phyloP scores from a whole-genome alignment of 768 basidiomycete genomes.

The Termitomyces sp. region DNA sequence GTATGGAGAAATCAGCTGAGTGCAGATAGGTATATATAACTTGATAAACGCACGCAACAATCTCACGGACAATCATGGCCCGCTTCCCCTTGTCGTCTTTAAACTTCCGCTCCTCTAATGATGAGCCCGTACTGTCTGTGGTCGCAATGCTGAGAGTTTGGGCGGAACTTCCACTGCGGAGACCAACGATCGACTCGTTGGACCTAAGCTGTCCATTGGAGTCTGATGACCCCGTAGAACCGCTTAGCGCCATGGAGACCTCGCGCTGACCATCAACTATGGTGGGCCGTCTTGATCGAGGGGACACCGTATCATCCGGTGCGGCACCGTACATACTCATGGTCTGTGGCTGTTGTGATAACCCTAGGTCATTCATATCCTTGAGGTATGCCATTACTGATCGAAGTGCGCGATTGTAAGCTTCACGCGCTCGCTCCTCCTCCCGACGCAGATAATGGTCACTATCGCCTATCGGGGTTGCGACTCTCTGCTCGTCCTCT shows the following conservation, averaged over 20 bases:
- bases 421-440: slow-evolving; percentile 68
- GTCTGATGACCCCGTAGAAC: slow-evolving; percentile 41
- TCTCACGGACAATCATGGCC: slow-evolving; percentile 82
- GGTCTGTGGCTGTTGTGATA: slow-evolving; percentile 58
- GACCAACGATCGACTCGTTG: slow-evolving; percentile 55
- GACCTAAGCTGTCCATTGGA: slow-evolving; percentile 58
- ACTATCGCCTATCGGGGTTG: slow-evolving; percentile 40
- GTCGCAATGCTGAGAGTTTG: slow-evolving; percentile 72
- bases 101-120: slow-evolving; percentile 75
- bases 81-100: slow-evolving; percentile 91
- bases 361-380: slow-evolving; percentile 90
- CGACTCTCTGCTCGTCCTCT: slow-evolving; percentile 31
- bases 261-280: slow-evolving; percentile 56
- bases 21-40: background rate
- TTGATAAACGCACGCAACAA: slow-evolving; percentile 87
- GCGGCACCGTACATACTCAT: slow-evolving; percentile 57
- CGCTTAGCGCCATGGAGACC: slow-evolving; percentile 50
- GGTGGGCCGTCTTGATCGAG: slow-evolving; percentile 67
- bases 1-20: slow-evolving; percentile 6
- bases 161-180: slow-evolving; percentile 56
- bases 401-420: slow-evolving; percentile 76
- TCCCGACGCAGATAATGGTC: slow-evolving; percentile 59
- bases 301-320: slow-evolving; percentile 36
- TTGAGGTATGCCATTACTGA: slow-evolving; percentile 94
- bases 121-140: slow-evolving; percentile 71